Percentiles rank a stretch among this genome's conserved stretches.
These are phyloP conservation scores for Ensete glaucum DNA, from an alignment of 176 grass and related monocot genomes.

Conservation along the genomic window DNA sequence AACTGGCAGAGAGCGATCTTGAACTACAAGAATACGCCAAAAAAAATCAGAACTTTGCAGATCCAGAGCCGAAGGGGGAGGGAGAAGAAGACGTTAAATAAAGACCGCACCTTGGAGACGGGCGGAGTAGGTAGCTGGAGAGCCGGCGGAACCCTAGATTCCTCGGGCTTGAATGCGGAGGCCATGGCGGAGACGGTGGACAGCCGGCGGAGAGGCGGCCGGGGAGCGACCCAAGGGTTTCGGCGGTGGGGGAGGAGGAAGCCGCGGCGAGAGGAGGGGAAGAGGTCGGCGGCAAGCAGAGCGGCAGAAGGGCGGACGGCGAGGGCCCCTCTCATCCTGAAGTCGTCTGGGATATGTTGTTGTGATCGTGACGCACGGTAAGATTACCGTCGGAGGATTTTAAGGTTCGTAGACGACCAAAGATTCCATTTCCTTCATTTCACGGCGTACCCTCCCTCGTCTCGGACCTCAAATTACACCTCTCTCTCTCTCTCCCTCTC, in stretches of 20 bases:
- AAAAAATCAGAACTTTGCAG: neutral
- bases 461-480: no score
- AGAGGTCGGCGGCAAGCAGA: conserved; percentile 6
- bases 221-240: neutral
- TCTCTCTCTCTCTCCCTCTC: no score
- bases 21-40: conserved; percentile 38
- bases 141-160: conserved; percentile 18
- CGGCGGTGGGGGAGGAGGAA: neutral
- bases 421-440: no score
- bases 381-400: neutral
- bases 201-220: neutral
- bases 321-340: conserved; percentile 1
- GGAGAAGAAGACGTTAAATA: neutral
- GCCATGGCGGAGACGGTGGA: conserved; percentile 16
- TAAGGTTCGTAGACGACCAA: neutral
- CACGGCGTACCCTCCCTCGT: no score
- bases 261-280: neutral
- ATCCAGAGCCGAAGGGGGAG: neutral
- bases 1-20: conserved; percentile 92
- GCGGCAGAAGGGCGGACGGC: conserved; percentile 4
- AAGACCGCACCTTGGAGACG: conserved; percentile 10
- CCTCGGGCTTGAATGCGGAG: conserved; percentile 18
- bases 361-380: neutral
- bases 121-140: conserved; percentile 13
- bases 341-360: neutral